phyloP scores from a whole-genome alignment of 2,329 filamentous ascomycete species.

The Myriosclerotinia curreyana region DNA sequence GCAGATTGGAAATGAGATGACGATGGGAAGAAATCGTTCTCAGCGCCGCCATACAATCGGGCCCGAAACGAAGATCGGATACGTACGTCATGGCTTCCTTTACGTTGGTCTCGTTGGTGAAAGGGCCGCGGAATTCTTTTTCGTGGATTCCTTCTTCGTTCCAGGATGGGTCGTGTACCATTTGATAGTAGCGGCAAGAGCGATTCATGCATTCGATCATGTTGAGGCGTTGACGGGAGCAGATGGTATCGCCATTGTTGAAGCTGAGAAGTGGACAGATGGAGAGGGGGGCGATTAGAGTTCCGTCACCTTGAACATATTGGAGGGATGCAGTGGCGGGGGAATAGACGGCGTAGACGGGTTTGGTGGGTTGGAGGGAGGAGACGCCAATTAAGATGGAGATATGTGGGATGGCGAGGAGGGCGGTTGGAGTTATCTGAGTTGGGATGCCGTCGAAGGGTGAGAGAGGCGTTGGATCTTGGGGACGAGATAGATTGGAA shows the following conservation, averaged over 20 bases:
- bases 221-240: background rate
- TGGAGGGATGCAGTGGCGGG: background rate
- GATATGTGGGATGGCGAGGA: background rate
- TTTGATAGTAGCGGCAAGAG: background rate
- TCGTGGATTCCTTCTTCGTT: background rate
- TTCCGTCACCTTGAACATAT: background rate
- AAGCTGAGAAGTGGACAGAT: constrained; percentile 1
- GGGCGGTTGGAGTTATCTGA: background rate
- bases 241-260: background rate
- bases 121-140: background rate
- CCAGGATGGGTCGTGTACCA: background rate
- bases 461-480: background rate
- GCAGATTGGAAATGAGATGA: background rate
- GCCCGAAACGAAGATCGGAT: background rate
- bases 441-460: background rate
- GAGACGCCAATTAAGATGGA: constrained; percentile 1
- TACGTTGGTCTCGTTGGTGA: background rate
- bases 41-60: background rate
- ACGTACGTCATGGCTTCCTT: background rate
- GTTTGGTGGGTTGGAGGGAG: background rate
- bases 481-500: background rate
- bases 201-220: constrained; percentile 7
- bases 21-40: background rate
- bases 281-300: background rate
- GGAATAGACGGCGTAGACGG: constrained; percentile 2